A percentile compares a stretch with the other conserved stretches of the same genome.
Conservation (phyloP, 768 basidiomycete species). For the Tulasnella sp. region DNA sequence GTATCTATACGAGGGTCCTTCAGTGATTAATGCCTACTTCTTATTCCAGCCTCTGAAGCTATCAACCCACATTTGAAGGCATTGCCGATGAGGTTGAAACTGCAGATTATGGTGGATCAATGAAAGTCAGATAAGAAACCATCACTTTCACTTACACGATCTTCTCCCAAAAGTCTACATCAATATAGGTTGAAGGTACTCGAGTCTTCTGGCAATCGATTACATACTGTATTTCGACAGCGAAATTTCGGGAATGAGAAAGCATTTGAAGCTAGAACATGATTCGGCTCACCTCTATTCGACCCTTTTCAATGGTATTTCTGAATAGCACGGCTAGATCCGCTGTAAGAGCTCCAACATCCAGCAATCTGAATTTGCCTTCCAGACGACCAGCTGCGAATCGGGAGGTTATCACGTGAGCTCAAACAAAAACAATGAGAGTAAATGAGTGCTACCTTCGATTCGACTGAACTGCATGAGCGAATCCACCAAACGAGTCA, state of each 20-base stretch:
- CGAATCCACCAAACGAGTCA: slow-evolving; percentile 28
- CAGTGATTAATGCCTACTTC: slow-evolving; percentile 22
- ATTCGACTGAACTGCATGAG: slow-evolving; percentile 29
- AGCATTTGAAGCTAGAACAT: neutral
- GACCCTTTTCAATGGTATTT: slow-evolving; percentile 25
- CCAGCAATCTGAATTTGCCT: slow-evolving; percentile 25
- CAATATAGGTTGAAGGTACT: slow-evolving; percentile 23
- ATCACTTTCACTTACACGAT: slow-evolving; percentile 17
- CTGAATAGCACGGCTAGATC: slow-evolving; percentile 28
- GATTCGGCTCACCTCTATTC: slow-evolving; percentile 16
- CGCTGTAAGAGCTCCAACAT: slow-evolving; percentile 24
- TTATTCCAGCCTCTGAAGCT: neutral
- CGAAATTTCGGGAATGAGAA: neutral
- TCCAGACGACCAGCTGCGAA: slow-evolving; percentile 16
- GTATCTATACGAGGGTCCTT: slow-evolving; percentile 24
- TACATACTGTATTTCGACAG: slow-evolving; percentile 6
- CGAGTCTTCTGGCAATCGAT: slow-evolving; percentile 23
- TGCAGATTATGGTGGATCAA: neutral
- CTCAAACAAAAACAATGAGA: neutral
- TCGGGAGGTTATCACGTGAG: neutral
- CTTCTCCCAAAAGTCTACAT: slow-evolving; percentile 28
- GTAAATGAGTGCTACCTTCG: slow-evolving; percentile 20
- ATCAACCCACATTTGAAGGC: slow-evolving; percentile 25
- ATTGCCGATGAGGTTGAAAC: slow-evolving; percentile 29
- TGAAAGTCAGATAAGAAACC: neutral